Evolutionary conservation across 1,139 yeast genomes (phyloP).

Genomic region (Pichia sp.): DNA sequence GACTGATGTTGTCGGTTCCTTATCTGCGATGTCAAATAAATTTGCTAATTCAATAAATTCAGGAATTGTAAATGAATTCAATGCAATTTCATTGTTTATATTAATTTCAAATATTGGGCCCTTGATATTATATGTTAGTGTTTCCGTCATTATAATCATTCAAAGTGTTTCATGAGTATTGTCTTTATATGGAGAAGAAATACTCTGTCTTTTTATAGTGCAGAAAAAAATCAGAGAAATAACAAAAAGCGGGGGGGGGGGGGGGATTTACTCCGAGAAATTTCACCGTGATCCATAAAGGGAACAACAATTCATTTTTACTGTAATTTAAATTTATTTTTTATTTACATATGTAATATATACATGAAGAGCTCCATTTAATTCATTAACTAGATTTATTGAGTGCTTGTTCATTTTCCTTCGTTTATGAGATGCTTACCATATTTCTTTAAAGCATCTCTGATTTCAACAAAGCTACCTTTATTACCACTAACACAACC

Average conservation of each 20-base stretch:
- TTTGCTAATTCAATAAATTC: slow-evolving; percentile 63
- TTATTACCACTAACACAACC: slow-evolving; percentile 92
- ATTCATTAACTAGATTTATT: background rate
- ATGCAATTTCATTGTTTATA: slow-evolving; percentile 52
- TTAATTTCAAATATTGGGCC: slow-evolving; percentile 53
- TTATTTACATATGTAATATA: background rate
- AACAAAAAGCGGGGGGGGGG: background rate
- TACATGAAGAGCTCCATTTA: background rate
- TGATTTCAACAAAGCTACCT: slow-evolving; percentile 64
- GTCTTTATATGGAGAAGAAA: background rate
- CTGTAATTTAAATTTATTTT: background rate
- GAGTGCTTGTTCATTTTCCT: slow-evolving; percentile 4
- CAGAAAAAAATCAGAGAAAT: background rate
- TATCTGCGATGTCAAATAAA: slow-evolving; percentile 56
- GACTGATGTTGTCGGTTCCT: slow-evolving; percentile 55
- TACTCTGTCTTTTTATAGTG: background rate
- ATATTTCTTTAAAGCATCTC: slow-evolving; percentile 60
- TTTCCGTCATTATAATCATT: background rate
- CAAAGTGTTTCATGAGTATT: too few relatives aligned
- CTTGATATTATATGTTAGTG: slow-evolving; percentile 22
- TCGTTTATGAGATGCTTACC: slow-evolving; percentile 24
- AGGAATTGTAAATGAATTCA: slow-evolving; percentile 62
- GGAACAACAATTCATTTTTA: background rate
- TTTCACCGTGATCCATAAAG: background rate
- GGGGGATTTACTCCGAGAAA: background rate